Evolutionary conservation across 148 eudicot species (phyloP), one percentile per base, ranked within the genome.

Genomic region (Spergularia marina): DNA sequence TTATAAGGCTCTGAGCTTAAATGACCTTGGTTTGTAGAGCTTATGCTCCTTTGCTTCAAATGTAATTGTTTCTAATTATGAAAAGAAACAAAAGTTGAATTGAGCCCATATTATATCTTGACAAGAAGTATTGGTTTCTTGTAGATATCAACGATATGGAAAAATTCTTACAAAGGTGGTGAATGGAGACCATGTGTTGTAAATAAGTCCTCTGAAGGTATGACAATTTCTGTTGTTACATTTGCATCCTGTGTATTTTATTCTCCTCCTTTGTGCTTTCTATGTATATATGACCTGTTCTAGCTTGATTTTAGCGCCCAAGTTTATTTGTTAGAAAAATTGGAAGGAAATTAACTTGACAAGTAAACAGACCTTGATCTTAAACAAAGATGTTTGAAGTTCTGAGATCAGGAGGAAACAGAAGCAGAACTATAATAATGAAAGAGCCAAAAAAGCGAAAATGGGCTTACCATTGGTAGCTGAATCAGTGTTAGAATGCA

Each of bases 141-240:
- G 83, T 74, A 95, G 98, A 92, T 95, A 79, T 85, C 85, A 67
- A 90, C 96, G 25, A 88, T 95, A 81, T 95, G 99, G 99, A 89
- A 88, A 82, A 90, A 90, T 78, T 90, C 97, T 52, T 87, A 86
- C 80, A 92, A 86, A 89, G 80, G 87, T 79, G 92, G 94, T 72
- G 94, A 83, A 74, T 95, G 99, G 99, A 92, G 82, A 83, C 91
- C 99, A 15, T 95, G 99, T 81, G 80, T 89, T 80, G 77, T 87
- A 78, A 88, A 87, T 83, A 92, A 74, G 73, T 88, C 91, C 64
- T 79, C 86, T 55, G 87, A 77, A 95, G 97, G 99, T 95, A 89
- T 70, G 82, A 66, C 64, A 65, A 57, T 69, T 40, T 59, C 18
- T 57, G 16, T 75, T 10, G 49, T 10, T 10, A 34, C 21, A 68